Conservation (phyloP, 768 basidiomycete genomes). For the Kwoniella pini region DNA sequence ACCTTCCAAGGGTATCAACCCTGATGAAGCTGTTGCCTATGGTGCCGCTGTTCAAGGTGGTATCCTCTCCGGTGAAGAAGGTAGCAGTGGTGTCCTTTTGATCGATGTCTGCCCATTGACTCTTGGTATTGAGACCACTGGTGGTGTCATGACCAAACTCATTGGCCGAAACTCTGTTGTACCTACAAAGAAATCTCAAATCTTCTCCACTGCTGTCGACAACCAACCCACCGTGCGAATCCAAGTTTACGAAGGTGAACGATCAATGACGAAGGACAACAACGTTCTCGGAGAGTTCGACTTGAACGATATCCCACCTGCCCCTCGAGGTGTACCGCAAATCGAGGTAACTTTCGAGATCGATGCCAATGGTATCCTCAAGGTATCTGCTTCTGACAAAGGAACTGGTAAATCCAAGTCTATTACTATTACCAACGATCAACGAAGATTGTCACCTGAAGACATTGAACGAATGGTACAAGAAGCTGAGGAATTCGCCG, state of each 20-base stretch:
- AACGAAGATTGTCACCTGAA: constrained; percentile 94
- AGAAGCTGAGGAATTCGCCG: constrained; percentile 79
- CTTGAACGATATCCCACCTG: constrained; percentile 91
- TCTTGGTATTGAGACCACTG: constrained; percentile 85
- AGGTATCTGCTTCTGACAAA: constrained; percentile 94
- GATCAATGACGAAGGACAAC: constrained; percentile 98
- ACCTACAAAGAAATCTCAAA: constrained; percentile 56
- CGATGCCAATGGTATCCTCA: constrained; percentile 75
- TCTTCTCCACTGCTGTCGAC: constrained; percentile 56
- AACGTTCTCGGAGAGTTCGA: constrained; percentile 98
- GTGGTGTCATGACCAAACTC: constrained; percentile 98
- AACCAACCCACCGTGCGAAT: constrained; percentile 56
- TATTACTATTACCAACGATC: constrained; percentile 64
- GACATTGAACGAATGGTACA: constrained; percentile 97
- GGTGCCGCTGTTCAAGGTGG: constrained; percentile 99
- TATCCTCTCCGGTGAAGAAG: constrained; percentile 92
- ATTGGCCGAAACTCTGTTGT: constrained; percentile 59
- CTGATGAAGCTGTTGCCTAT: constrained; percentile 97
- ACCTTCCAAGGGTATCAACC: constrained; percentile 99
- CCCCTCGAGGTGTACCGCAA: constrained; percentile 96
- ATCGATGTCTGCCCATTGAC: constrained; percentile 81
- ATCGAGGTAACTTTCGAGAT: constrained; percentile 98
- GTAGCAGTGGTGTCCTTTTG: constrained; percentile 82
- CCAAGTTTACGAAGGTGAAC: constrained; percentile 77
- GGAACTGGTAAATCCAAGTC: constrained; percentile 84